Conservation (phyloP, 75 land plant genomes). For the Sequoia sempervirens region DNA sequence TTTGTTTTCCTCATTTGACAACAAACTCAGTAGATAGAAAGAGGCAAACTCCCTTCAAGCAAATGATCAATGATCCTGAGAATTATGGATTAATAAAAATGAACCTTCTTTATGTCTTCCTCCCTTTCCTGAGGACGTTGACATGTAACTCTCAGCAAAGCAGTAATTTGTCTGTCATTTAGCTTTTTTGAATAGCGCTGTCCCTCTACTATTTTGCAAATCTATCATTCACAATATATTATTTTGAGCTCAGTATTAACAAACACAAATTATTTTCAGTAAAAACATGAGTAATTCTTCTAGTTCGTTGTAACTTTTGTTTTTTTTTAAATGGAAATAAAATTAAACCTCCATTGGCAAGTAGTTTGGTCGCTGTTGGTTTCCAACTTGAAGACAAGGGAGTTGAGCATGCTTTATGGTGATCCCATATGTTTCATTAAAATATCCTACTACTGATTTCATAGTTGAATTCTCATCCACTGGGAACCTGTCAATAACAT, state of each 20-base stretch:
- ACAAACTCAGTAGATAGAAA: not conserved
- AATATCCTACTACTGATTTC: slow-evolving; percentile 95
- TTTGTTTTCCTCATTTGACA: not conserved
- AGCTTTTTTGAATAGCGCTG: slow-evolving; percentile 86
- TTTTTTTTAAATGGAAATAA: not conserved
- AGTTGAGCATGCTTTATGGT: slow-evolving; percentile 57
- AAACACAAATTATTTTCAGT: not conserved
- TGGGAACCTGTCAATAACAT: slow-evolving; percentile 57
- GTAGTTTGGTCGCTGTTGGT: slow-evolving; percentile 80
- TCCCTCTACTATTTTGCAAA: slow-evolving; percentile 93
- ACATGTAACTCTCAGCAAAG: slow-evolving; percentile 76
- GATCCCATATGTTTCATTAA: slow-evolving; percentile 86
- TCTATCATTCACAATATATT: slow-evolving; percentile 23
- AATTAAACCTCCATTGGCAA: slow-evolving; percentile 87
- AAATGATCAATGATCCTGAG: not conserved
- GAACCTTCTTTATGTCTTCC: slow-evolving; percentile 64
- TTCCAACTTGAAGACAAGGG: slow-evolving; percentile 95
- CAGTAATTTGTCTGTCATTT: slow-evolving; percentile 82
- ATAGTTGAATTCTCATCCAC: slow-evolving; percentile 87
- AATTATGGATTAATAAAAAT: too few relatives aligned
- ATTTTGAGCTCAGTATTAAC: not conserved
- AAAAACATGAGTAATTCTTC: not conserved
- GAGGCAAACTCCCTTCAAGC: not conserved
- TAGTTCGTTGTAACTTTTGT: not conserved
- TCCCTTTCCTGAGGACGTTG: slow-evolving; percentile 83